Percentiles rank a stretch among this genome's conserved stretches.
Evolutionary conservation across 75 land plant species (phyloP).

Genomic region (Cryptomeria japonica): DNA sequence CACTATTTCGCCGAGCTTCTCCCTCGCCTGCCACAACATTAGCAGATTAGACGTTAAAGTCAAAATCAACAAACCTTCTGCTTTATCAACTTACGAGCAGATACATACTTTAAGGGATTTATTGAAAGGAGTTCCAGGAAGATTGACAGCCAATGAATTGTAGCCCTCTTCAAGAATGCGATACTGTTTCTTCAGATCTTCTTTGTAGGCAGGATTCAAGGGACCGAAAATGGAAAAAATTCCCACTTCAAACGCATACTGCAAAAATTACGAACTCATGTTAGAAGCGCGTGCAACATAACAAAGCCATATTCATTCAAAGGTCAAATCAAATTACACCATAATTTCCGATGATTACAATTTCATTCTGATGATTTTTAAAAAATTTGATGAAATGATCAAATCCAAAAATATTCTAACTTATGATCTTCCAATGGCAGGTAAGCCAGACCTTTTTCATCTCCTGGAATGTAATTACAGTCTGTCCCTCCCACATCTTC

Average conservation of each 20-base stretch:
- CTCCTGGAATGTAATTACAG: slow-evolving; percentile 19
- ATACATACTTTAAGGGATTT: slow-evolving; percentile 24
- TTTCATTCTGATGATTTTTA: too few species aligned
- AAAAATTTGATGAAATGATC: too few species aligned
- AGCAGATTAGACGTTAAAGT: neutral
- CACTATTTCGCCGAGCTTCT: slow-evolving; percentile 52
- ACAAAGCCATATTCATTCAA: neutral
- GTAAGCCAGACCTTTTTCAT: slow-evolving; percentile 24
- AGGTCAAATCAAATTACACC: neutral
- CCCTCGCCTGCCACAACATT: slow-evolving; percentile 10
- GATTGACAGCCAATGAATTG: slow-evolving; percentile 33
- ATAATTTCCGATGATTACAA: neutral
- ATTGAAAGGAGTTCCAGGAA: slow-evolving; percentile 31
- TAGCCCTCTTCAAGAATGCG: slow-evolving; percentile 28
- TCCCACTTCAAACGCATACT: slow-evolving; percentile 40
- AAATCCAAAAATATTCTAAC: neutral
- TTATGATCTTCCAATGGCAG: neutral
- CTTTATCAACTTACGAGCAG: neutral
- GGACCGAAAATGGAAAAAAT: slow-evolving; percentile 18
- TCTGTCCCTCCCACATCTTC: slow-evolving; percentile 19
- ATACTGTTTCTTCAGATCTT: slow-evolving; percentile 24
- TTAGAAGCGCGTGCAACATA: neutral
- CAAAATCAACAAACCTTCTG: neutral
- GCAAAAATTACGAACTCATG: neutral
- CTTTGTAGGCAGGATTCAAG: slow-evolving; percentile 10